Conservation (phyloP, 495 filamentous ascomycete species). For the Podospora pseudopauciseta region DNA sequence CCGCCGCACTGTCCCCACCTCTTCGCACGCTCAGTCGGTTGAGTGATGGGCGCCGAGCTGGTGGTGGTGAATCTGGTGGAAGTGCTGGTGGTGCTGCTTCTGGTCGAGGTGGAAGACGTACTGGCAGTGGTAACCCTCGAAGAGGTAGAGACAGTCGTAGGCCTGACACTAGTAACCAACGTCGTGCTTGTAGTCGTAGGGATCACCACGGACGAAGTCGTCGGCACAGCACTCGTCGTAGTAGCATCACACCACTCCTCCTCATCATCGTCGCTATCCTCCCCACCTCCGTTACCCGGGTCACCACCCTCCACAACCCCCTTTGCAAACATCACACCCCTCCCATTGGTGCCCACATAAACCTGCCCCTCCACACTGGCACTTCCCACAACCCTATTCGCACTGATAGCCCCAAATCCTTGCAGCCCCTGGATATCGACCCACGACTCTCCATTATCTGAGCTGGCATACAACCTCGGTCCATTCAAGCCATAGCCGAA, state of each 20-base stretch:
- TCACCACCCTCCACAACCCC: conserved; percentile 19
- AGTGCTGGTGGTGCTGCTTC: conserved; percentile 9
- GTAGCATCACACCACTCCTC: background rate
- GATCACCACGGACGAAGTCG: conserved; percentile 9
- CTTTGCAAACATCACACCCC: conserved; percentile 53
- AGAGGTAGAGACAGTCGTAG: conserved; percentile 8
- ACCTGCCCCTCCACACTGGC: conserved; percentile 50
- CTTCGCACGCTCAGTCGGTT: conserved; percentile 11
- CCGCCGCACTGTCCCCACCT: conserved; percentile 30
- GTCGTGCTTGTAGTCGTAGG: conserved; percentile 12
- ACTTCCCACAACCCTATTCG: conserved; percentile 47
- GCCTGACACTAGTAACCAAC: background rate
- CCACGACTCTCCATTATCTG: conserved; percentile 49
- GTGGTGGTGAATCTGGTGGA: conserved; percentile 15
- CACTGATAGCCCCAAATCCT: conserved; percentile 49
- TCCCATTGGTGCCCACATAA: conserved; percentile 57
- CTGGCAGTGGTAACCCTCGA: conserved; percentile 8
- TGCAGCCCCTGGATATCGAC: conserved; percentile 51
- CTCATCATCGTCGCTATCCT: background rate
- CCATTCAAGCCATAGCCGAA: conserved; percentile 46
- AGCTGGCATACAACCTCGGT: conserved; percentile 48
- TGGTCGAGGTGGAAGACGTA: background rate
- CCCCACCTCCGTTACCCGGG: background rate
- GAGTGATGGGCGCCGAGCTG: conserved; percentile 10
- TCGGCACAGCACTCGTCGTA: conserved; percentile 1